These are phyloP conservation scores for Brassica incana DNA, from an alignment of 345 rosid genomes.

Conservation along the genomic window DNA sequence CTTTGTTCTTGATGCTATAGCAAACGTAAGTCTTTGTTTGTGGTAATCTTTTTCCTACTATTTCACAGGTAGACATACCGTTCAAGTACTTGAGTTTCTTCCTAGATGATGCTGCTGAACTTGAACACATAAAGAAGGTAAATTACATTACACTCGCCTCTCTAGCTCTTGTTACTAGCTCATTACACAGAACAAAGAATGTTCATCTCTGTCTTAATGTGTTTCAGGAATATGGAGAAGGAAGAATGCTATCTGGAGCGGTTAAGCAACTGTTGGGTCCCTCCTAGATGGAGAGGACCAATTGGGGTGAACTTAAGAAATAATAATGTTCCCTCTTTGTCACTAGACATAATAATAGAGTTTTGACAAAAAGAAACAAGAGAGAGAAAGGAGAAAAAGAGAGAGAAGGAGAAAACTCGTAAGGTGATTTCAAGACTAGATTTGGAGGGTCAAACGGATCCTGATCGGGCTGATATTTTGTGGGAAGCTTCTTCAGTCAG, in stretches of 20 bases:
- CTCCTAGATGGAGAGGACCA: no score
- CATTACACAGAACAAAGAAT: constrained; percentile 4
- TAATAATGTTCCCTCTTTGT: no score
- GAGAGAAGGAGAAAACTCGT: no score
- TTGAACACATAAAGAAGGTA: constrained; percentile 75
- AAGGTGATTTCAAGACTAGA: no score
- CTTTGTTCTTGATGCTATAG: constrained; percentile 2
- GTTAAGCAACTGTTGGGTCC: constrained; percentile 46
- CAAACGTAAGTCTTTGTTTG: not conserved
- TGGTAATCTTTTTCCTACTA: not conserved
- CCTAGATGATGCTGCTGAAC: constrained; percentile 79
- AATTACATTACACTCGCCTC: not conserved
- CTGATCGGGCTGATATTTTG: no score
- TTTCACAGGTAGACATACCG: constrained; percentile 77
- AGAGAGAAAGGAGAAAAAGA: no score
- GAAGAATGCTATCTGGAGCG: constrained; percentile 77
- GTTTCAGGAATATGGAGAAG: constrained; percentile 72
- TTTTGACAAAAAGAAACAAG: no score
- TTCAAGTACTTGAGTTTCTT: constrained; percentile 75
- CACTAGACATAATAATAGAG: no score
- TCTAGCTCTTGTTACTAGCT: not conserved
- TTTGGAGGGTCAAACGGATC: no score
- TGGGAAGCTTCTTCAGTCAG: no score
- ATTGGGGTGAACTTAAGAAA: no score
- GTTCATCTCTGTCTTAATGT: not conserved